Base-by-base conservation (phyloP, 2,329 filamentous ascomycete species). In the Exserohilum rostratum region DNA sequence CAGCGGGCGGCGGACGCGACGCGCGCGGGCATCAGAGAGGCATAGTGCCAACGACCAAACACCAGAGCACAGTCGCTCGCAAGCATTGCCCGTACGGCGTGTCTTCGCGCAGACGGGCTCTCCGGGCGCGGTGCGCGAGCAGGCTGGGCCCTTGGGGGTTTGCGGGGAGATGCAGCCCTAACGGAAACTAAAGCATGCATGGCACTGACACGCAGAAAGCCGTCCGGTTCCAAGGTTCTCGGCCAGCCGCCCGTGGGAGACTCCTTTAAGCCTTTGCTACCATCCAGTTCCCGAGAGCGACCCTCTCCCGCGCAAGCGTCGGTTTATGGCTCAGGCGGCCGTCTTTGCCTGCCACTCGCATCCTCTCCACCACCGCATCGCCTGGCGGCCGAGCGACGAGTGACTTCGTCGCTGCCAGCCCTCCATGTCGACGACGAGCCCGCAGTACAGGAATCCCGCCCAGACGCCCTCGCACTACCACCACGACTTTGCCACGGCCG, bases 391-490 rank as follows among this genome's bases (percentile, higher is more conserved):
- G 59, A 65, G 61, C 55, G 53, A 61, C 55, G 54, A 52, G 35
- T 57, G 40, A 47, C 50, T 43, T 55, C 47, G 62, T 60, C 66
- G 67, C 62, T 64, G 61, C 53, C 63, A 56, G 58, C 57, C 55
- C 63, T 61, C 58, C 59, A 70, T 70, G 67, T 64, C 67, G 40
- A 59, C 68, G 63, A 69, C 67, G 51, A 53, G 50, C 43, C 62
- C 70, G 61, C 65, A 69, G 57, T 67, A 70, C 68, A 60, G 66
- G 58, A 64, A 60, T 63, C 57, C 64, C 40, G 62, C 65, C 57
- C 45, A 60, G 57, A 56, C 61, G 50, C 61, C 61, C 50, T 66
- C 67, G 59, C 69, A 68, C 64, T 68, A 68, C 65, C 66, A 62
- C 40, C 66, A 62, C 40, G 46, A 63, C 43, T 58, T 65, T 46